These are phyloP conservation scores for Apiospora sp. DNA, from an alignment of 2,329 filamentous ascomycete genomes.

Conservation along the genomic window DNA sequence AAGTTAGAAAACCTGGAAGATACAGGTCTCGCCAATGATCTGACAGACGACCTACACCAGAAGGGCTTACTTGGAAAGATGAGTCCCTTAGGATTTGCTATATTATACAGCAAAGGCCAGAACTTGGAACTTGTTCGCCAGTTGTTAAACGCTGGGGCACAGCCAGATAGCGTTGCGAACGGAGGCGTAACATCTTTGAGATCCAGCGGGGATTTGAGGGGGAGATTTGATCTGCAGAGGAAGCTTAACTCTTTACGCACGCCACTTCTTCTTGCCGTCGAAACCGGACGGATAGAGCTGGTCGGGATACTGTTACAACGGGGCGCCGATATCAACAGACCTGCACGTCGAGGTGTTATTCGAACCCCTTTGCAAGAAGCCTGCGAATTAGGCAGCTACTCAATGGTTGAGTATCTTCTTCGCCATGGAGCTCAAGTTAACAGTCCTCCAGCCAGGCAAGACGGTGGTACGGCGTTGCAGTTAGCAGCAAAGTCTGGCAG, in stretches of 20 bases:
- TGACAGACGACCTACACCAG: no score
- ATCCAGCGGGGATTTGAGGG: no score
- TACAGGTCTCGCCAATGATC: no score
- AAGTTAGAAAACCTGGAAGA: no score
- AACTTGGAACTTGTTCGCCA: neutral
- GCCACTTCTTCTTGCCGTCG: slow-evolving; percentile 27
- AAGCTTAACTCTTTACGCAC: neutral
- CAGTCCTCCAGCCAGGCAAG: slow-evolving; percentile 21
- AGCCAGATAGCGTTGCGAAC: neutral
- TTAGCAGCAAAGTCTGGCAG: slow-evolving; percentile 31
- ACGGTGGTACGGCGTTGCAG: slow-evolving; percentile 33
- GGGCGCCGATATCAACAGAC: slow-evolving; percentile 29
- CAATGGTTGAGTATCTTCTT: slow-evolving; percentile 30
- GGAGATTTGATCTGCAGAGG: fast-evolving
- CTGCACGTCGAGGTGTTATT: slow-evolving; percentile 4
- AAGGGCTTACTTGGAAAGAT: neutral
- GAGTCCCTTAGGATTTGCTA: neutral
- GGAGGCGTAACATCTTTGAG: neutral
- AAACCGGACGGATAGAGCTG: neutral
- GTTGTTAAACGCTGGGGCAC: neutral
- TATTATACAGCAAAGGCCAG: neutral
- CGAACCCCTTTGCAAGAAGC: slow-evolving; percentile 33
- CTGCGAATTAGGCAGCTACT: slow-evolving; percentile 24
- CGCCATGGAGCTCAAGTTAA: slow-evolving; percentile 29
- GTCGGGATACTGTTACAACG: slow-evolving; percentile 29